phyloP scores from a whole-genome alignment of 2,329 filamentous ascomycete species.

The Pezicula carpinea region DNA sequence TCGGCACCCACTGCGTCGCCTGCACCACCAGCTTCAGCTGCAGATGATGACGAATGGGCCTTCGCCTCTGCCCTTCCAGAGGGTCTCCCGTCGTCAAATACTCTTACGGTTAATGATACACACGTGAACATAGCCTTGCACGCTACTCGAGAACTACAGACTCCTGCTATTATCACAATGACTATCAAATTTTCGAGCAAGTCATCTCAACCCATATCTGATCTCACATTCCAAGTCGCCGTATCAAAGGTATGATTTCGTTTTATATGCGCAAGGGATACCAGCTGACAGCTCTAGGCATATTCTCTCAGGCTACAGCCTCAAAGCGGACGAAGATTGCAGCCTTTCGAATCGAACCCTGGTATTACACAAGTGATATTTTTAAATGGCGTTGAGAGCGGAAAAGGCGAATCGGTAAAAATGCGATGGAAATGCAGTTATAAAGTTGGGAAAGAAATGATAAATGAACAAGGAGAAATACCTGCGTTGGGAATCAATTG shows the following conservation, averaged over 20 bases:
- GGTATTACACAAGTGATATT: slow-evolving; percentile 81
- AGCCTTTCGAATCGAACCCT: slow-evolving; percentile 60
- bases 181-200: slow-evolving; percentile 81
- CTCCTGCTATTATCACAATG: slow-evolving; percentile 54
- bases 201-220: slow-evolving; percentile 63
- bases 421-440: slow-evolving; percentile 88
- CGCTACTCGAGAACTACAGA: slow-evolving; percentile 50
- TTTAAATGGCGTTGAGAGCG: slow-evolving; percentile 66
- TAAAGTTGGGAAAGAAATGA: slow-evolving; percentile 58
- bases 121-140: slow-evolving; percentile 69
- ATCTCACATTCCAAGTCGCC: slow-evolving; percentile 86
- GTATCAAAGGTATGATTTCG: slow-evolving; percentile 72
- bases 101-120: slow-evolving; percentile 64
- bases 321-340: slow-evolving; percentile 74
- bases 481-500: slow-evolving; percentile 70
- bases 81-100: slow-evolving; percentile 42
- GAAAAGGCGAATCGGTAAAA: slow-evolving; percentile 74
- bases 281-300: slow-evolving; percentile 46
- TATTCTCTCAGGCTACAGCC: slow-evolving; percentile 78
- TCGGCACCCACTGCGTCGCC: slow-evolving; percentile 23
- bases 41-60: slow-evolving; percentile 87
- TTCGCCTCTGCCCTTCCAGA: slow-evolving; percentile 83
- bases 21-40: slow-evolving; percentile 36
- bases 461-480: slow-evolving; percentile 82
- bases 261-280: slow-evolving; percentile 3